Percentiles rank a stretch among this genome's conserved stretches.
Evolutionary conservation across 2,329 filamentous ascomycete genomes (phyloP).

Genomic region (Neofusicoccum parvum): DNA sequence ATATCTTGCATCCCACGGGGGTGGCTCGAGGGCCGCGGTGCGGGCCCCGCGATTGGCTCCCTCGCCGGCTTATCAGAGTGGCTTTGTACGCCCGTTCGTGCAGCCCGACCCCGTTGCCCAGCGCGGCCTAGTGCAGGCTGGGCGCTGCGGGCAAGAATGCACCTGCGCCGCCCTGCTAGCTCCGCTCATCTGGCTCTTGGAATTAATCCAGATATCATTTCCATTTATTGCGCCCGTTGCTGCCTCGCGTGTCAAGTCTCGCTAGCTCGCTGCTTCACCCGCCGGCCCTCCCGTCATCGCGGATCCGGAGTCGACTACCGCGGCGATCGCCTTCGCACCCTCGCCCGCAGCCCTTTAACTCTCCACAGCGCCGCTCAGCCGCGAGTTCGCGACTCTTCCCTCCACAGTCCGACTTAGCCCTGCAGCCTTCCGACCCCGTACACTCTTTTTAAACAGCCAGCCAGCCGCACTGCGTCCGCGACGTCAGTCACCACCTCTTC

Average conservation of each 20-base stretch:
- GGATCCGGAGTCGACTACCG: conserved; percentile 14
- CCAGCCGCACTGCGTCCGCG: conserved; percentile 1
- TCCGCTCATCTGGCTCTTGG: too few species aligned
- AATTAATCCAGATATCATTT: neutral
- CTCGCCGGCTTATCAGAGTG: conserved; percentile 12
- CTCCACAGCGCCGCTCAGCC: conserved; percentile 2
- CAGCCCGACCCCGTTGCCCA: neutral
- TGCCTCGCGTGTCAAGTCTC: conserved; percentile 16
- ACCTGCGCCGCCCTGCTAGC: neutral
- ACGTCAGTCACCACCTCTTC: neutral
- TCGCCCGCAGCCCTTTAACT: conserved; percentile 13
- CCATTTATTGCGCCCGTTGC: conserved; percentile 12
- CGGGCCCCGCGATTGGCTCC: conserved; percentile 8
- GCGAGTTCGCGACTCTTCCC: too few species aligned
- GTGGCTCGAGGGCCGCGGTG: conserved; percentile 28
- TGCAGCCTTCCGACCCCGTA: neutral
- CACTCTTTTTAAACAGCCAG: neutral
- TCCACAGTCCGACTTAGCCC: neutral
- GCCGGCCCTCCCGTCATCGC: conserved; percentile 7
- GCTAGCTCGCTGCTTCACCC: conserved; percentile 9
- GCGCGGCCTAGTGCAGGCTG: neutral
- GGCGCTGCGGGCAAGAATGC: neutral
- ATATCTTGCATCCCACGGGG: conserved; percentile 31
- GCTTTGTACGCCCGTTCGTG: conserved; percentile 8
- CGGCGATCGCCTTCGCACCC: neutral